phyloP scores from a whole-genome alignment of 129 eudicot genomes.

The Sambucus nigra region DNA sequence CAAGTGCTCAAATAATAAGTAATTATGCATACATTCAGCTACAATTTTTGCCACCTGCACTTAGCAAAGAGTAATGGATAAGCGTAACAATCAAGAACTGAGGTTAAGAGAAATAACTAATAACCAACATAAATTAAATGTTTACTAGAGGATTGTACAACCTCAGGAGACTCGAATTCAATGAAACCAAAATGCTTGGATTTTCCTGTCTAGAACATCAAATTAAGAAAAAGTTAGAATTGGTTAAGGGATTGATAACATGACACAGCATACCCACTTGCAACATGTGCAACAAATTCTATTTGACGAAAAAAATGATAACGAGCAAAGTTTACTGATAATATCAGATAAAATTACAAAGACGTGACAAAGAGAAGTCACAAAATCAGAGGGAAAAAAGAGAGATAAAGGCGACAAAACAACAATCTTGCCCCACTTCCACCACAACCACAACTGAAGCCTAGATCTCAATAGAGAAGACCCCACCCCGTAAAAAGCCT shows the following conservation, averaged over 20 bases:
- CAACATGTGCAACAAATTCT: no score
- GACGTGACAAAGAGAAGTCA: no score
- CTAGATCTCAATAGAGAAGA: no score
- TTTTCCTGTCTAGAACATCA: constrained; percentile 65
- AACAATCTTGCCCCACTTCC: no score
- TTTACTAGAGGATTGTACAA: constrained; percentile 7
- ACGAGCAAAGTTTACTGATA: no score
- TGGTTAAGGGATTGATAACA: background rate
- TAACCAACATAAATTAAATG: background rate
- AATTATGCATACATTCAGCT: constrained; percentile 88
- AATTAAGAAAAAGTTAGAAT: background rate
- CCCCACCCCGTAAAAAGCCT: no score
- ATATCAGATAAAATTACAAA: no score
- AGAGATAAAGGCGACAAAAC: no score
- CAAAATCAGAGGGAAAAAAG: no score
- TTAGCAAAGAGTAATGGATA: background rate
- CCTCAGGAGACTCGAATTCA: constrained; percentile 91
- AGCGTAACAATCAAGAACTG: background rate
- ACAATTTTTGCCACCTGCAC: constrained; percentile 92
- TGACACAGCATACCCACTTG: no score
- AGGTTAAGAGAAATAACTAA: background rate
- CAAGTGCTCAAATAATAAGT: constrained; percentile 80
- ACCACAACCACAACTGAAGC: no score
- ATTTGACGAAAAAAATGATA: no score
- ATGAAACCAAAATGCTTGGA: constrained; percentile 95